Evolutionary conservation across 768 basidiomycete genomes (phyloP), one percentile per base, ranked within the genome.

Genomic region (Russula abietina): DNA sequence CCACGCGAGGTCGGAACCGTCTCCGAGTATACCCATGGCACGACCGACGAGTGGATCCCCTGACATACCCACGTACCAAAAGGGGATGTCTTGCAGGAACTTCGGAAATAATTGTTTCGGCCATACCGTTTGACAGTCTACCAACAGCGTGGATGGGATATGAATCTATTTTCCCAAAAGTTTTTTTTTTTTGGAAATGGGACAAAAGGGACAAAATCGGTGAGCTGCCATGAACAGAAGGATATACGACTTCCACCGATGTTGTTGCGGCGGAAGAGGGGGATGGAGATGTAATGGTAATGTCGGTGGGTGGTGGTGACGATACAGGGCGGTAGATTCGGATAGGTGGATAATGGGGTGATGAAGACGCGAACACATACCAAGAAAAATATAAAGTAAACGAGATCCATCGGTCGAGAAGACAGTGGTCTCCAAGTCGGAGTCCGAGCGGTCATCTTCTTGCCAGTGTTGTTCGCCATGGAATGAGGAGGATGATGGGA

Each of bases 341-440:
- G 46, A 36, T 38, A 16, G 38, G 7, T 58, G 16, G 46, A 36
- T 38, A 28, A n/a, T 50, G 36, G 33, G 49, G 57, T n/a, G 49
- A 6, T 54, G 60, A 36, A n/a, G 39, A 14, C 30, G 33, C 4
- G 26, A 4, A 28, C 17, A 32, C 82, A 62, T 64, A 85, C 88
- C 60, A 85, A 68, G 66, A 90, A 91, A 75, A 89, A 92, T 0
- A 69, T 55, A 64, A 89, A 88, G 70, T 91, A 92, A 3, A 89
- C 32, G 3, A 88, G 67, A 71, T 90, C 88, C 45, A 83, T 65
- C 14, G 85, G 86, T 62, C 88, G 84, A 32, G 81, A 75, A 3
- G 74, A 74, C 38, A 89, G 74, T 16, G 85, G 77, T 55, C 56
- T 67, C n/a, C 69, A 1, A 39, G 14, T 39, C 16, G 38, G 38